Evolutionary conservation across 257 asterid species (phyloP).

Genomic region (Primulina tabacum): DNA sequence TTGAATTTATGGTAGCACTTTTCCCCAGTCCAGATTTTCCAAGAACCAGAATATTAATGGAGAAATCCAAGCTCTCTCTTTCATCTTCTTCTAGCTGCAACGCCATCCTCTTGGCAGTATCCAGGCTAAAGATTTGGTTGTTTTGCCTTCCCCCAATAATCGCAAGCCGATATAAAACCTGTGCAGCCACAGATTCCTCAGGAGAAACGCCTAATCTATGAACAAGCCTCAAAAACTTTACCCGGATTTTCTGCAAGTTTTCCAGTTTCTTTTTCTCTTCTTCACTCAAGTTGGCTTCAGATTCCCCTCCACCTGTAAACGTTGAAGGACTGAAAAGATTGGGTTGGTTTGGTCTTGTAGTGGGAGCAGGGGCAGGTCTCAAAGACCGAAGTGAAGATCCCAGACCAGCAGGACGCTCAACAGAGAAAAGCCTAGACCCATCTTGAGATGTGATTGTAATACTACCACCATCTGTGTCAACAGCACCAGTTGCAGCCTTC

Average conservation of each 20-base stretch:
- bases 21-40: constrained; percentile 97
- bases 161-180: constrained; percentile 74
- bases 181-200: constrained; percentile 78
- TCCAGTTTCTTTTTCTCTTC: constrained; percentile 88
- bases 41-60: constrained; percentile 70
- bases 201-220: constrained; percentile 71
- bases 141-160: constrained; percentile 81
- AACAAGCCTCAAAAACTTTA: constrained; percentile 85
- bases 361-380: constrained; percentile 66
- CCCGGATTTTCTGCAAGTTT: constrained; percentile 70
- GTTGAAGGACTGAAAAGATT: constrained; percentile 45
- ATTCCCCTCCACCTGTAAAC: constrained; percentile 45
- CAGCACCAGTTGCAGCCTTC: constrained; percentile 89
- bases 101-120: constrained; percentile 71
- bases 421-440: constrained; percentile 87
- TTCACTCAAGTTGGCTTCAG: constrained; percentile 65
- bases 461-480: constrained; percentile 66
- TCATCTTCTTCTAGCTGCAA: constrained; percentile 64
- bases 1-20: constrained; percentile 83
- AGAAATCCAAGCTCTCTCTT: constrained; percentile 59
- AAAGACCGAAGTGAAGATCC: constrained; percentile 84
- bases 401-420: constrained; percentile 92
- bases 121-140: constrained; percentile 59
- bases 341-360: constrained; percentile 51
- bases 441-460: constrained; percentile 83